Evolutionary conservation across 768 basidiomycete genomes (phyloP).

Genomic region (Amanita exitialis): DNA sequence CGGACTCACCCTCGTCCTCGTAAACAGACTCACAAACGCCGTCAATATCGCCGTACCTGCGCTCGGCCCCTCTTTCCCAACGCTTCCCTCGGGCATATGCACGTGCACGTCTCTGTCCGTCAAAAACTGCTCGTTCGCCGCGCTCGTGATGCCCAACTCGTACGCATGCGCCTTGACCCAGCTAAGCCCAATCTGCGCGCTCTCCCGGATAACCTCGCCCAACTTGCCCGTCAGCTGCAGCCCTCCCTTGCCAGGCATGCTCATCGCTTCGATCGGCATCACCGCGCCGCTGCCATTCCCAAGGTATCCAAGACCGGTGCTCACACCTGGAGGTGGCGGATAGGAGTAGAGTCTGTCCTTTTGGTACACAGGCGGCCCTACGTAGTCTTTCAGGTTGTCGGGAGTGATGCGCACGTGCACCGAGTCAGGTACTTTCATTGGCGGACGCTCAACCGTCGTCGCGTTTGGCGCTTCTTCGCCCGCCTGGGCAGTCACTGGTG

Average conservation of each 20-base stretch:
- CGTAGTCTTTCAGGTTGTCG: conserved; percentile 91
- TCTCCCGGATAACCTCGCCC: conserved; percentile 95
- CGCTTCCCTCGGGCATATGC: conserved; percentile 93
- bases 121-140: conserved; percentile 65
- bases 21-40: conserved; percentile 89
- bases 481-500: conserved; percentile 8
- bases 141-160: conserved; percentile 76
- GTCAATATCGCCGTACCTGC: conserved; percentile 91
- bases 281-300: conserved; percentile 95
- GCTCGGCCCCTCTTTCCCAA: conserved; percentile 93
- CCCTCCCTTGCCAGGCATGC: conserved; percentile 93
- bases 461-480: conserved; percentile 23
- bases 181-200: conserved; percentile 87
- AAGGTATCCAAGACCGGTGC: conserved; percentile 89
- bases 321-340: conserved; percentile 84
- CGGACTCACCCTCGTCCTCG: conserved; percentile 70
- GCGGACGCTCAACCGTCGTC: conserved; percentile 73
- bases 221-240: conserved; percentile 94
- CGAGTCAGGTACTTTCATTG: conserved; percentile 67
- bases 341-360: conserved; percentile 84
- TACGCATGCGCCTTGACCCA: conserved; percentile 91
- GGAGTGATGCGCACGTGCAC: conserved; percentile 77
- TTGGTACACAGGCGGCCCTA: conserved; percentile 92
- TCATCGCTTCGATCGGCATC: conserved; percentile 93
- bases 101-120: conserved; percentile 86